These are phyloP conservation scores for Aurantiochytrium sp. DNA, from an alignment of 108 stramenopile species.

Conservation along the genomic window DNA sequence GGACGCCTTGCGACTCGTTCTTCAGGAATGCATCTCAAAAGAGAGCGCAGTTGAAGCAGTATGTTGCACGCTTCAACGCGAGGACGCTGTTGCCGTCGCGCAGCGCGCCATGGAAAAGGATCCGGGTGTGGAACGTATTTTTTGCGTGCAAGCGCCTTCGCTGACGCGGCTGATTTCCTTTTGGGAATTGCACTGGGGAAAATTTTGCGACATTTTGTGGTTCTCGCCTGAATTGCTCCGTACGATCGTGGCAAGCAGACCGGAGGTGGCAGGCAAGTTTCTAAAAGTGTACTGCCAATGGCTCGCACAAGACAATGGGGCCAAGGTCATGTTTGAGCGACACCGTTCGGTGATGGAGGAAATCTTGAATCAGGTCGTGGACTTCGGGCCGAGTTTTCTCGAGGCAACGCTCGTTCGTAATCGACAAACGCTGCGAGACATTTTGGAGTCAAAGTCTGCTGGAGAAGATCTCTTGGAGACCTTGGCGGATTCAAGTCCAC, in stretches of 20 bases:
- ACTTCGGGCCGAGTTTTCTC: not conserved
- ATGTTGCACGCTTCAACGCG: not conserved
- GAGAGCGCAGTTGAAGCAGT: not conserved
- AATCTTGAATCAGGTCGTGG: not conserved
- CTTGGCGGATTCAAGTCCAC: not conserved
- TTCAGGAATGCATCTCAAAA: not conserved
- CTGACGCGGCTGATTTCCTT: not conserved
- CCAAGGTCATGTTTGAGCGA: not conserved
- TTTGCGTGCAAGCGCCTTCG: not conserved
- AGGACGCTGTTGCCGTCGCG: not conserved
- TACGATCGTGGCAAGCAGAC: not conserved
- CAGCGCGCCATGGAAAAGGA: not conserved
- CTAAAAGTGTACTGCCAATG: not conserved
- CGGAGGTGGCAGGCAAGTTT: not conserved
- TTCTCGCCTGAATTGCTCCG: not conserved
- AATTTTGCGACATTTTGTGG: not conserved
- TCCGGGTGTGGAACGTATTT: not conserved
- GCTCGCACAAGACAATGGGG: not conserved
- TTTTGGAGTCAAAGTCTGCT: not conserved
- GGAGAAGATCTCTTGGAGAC: not conserved
- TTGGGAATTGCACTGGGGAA: not conserved
- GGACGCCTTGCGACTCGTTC: not conserved
- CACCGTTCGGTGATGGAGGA: not conserved
- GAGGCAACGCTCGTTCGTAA: not conserved
- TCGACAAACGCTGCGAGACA: not conserved